Base-by-base conservation (phyloP, 2,329 filamentous ascomycete species). In the Colletotrichum gigasporum region DNA sequence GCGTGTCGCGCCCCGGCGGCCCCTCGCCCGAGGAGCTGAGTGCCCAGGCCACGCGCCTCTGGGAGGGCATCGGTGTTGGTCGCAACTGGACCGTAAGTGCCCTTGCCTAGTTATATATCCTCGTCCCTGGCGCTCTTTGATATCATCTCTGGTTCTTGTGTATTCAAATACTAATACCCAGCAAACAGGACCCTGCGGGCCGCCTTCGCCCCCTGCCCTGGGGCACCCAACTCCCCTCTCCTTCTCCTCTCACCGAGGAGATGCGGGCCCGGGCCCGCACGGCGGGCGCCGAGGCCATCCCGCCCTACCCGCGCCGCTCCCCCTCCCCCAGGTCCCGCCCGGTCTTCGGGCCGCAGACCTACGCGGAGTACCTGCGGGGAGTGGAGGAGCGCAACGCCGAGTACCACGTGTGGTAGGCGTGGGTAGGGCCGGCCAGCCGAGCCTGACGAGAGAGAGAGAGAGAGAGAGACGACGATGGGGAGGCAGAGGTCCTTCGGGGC, bases 191-290 rank as follows among this genome's bases (percentile, higher is more conserved):
- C 14, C 55, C 55, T n/a, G 61, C 61, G 7, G 61, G 61, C n/a
- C 55, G 55, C n/a, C 61, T 64, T n/a, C 55, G 41, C 12, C 16
- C 48, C n/a, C 18, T 64, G 11, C 61, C 61, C 16, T 18, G 22
- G 10, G 61, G 61, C 12, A 59, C 61, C 2, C 45, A 39, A 6
- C 47, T 64, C 5, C 61, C 61, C 0, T 18, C 61, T 10, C 61
- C 61, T 3, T 32, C 41, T 8, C 26, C 61, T 10, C 61, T 64
- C n/a, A 60, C 47, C n/a, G 55, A 59, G 32, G 61, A 64, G 26
- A 22, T 39, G 4, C 41, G 53, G 3, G 41, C 48, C 11, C 56
- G 61, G 5, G 61, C 61, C 18, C 24, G 55, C 5, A 44, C 45
- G 11, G 22, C 26, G 14, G 51, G 51, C 14, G 45, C 34, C 26